Evolutionary conservation across 1,284 basidiomycete genomes (phyloP).

Genomic region (Cryptococcus sp.): DNA sequence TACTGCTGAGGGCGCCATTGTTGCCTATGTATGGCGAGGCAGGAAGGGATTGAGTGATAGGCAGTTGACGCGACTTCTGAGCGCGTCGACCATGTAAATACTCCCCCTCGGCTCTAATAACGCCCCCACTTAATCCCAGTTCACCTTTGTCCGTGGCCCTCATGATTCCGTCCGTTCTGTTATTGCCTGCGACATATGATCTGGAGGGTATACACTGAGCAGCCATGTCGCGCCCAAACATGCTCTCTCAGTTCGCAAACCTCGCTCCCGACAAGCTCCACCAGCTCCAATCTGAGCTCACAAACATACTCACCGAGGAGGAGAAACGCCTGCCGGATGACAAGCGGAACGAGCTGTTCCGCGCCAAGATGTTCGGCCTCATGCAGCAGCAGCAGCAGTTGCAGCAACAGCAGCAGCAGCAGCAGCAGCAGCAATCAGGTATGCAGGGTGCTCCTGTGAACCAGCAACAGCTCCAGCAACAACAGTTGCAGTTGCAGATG

Average conservation of each 20-base stretch:
- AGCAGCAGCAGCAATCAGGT: conserved; percentile 5
- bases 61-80: too few species aligned
- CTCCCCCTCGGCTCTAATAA: too few species aligned
- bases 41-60: too few species aligned
- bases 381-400: conserved; percentile 13
- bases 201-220: too few species aligned
- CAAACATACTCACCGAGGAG: conserved; percentile 27
- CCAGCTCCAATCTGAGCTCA: conserved; percentile 17
- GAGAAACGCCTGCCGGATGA: conserved; percentile 32
- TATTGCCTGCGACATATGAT: too few species aligned
- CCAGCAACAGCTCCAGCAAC: conserved; percentile 1
- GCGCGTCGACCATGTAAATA: too few species aligned
- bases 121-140: too few species aligned
- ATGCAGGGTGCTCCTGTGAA: background rate
- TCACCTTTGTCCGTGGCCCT: too few species aligned
- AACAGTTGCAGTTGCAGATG: conserved; percentile 5
- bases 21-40: too few species aligned
- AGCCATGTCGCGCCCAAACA: conserved; percentile 1
- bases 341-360: conserved; percentile 16
- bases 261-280: conserved; percentile 8
- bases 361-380: conserved; percentile 13
- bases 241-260: background rate
- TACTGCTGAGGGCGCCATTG: too few species aligned
- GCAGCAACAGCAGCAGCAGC: conserved; percentile 4
- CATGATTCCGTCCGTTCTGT: too few species aligned